Evolutionary conservation across 2,329 filamentous ascomycete genomes (phyloP).

Genomic region (Lecanosticta acicola): DNA sequence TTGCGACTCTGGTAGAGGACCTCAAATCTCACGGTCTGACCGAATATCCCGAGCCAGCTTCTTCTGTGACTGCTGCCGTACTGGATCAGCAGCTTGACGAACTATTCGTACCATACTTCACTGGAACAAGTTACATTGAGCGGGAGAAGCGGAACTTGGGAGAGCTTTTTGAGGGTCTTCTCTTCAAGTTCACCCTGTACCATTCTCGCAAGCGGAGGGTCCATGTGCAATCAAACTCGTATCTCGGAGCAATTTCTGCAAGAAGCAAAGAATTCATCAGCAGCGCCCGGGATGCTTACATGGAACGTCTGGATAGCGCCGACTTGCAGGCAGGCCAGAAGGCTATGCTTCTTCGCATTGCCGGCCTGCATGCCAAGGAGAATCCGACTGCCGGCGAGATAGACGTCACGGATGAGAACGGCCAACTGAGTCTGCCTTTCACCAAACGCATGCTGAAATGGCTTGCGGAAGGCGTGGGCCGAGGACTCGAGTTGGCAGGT

Average conservation of each 20-base stretch:
- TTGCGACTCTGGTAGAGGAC: conserved; percentile 81
- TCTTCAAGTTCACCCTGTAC: conserved; percentile 97
- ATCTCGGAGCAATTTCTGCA: conserved; percentile 86
- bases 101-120: conserved; percentile 61
- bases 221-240: conserved; percentile 60
- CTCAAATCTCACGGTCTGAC: conserved; percentile 90
- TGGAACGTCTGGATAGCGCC: conserved; percentile 80
- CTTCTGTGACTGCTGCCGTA: conserved; percentile 69
- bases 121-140: conserved; percentile 61
- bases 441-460: conserved; percentile 98
- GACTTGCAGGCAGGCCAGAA: conserved; percentile 86
- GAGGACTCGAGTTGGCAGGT: conserved; percentile 83
- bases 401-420: conserved; percentile 86
- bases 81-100: conserved; percentile 65
- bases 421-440: conserved; percentile 71
- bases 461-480: conserved; percentile 89
- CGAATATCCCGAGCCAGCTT: conserved; percentile 87
- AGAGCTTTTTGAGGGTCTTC: conserved; percentile 79
- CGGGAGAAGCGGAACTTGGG: conserved; percentile 63
- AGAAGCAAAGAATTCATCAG: conserved; percentile 83
- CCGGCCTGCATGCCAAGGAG: conserved; percentile 70
- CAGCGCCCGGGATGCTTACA: conserved; percentile 83
- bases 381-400: conserved; percentile 45
- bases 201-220: conserved; percentile 83
- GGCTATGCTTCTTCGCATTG: conserved; percentile 81